phyloP scores from a whole-genome alignment of 148 eudicot species.

The Cornus florida region DNA sequence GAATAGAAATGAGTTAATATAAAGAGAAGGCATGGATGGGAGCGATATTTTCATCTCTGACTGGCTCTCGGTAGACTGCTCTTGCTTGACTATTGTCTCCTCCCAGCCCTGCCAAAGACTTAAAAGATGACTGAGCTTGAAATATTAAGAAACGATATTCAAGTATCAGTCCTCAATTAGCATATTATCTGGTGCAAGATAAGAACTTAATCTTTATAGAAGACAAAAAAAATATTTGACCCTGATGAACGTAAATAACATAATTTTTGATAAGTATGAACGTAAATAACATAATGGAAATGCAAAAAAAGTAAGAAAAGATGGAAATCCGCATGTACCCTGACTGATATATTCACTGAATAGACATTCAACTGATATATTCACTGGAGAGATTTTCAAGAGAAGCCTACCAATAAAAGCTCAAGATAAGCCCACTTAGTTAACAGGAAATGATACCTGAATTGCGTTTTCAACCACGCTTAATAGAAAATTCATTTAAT shows the following conservation, averaged over 20 bases:
- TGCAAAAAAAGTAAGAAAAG: not conserved
- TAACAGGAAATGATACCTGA: too few species aligned
- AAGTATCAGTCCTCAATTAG: not conserved
- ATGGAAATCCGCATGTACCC: not conserved
- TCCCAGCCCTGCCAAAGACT: conserved; percentile 84
- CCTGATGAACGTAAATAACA: not conserved
- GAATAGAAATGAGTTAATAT: conserved; percentile 78
- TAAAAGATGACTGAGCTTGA: conserved; percentile 12
- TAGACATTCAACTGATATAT: too few species aligned
- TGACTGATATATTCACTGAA: not conserved
- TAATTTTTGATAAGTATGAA: too few species aligned
- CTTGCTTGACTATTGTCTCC: conserved; percentile 86
- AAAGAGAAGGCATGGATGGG: conserved; percentile 88
- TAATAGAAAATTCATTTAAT: too few species aligned
- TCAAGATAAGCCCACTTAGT: not conserved
- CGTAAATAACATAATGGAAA: too few species aligned
- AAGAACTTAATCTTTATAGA: not conserved
- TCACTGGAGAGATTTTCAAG: not conserved
- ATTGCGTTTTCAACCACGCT: too few species aligned
- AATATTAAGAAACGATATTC: not conserved
- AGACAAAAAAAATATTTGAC: too few species aligned
- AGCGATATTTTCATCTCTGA: conserved; percentile 88
- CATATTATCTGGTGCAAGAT: too few species aligned
- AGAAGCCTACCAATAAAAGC: not conserved
- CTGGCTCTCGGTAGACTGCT: conserved; percentile 59